These are phyloP conservation scores for Bocquillonia castaneifolia DNA, from an alignment of 441 rosid species.

Conservation along the genomic window DNA sequence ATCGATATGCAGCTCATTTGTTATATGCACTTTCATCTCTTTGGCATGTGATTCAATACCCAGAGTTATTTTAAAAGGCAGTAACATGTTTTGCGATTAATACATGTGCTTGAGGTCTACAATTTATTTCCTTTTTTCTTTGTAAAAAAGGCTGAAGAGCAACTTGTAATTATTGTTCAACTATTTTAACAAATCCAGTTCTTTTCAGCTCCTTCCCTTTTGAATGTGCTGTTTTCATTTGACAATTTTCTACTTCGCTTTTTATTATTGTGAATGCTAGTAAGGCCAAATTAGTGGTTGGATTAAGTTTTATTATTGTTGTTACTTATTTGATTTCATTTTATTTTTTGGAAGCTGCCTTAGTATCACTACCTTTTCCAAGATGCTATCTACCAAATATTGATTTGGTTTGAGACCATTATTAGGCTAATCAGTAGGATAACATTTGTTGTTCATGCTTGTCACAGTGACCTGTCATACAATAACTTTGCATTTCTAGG, in stretches of 20 bases:
- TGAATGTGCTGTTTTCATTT: background rate
- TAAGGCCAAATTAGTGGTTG: background rate
- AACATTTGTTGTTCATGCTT: constrained; percentile 18
- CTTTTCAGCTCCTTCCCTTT: background rate
- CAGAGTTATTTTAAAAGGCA: no score
- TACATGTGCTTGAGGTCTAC: no score
- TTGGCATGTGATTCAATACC: no score
- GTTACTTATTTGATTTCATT: no score
- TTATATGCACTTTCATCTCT: no score
- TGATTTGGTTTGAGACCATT: background rate
- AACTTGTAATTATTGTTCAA: background rate
- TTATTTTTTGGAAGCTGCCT: background rate
- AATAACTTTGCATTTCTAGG: constrained; percentile 66
- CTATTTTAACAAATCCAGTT: background rate
- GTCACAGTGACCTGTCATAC: constrained; percentile 82
- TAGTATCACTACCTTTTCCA: no score
- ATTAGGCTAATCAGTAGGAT: background rate
- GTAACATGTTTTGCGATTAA: no score
- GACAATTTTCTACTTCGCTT: background rate
- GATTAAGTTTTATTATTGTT: no score
- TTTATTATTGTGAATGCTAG: background rate
- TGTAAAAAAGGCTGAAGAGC: no score
- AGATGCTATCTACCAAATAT: background rate
- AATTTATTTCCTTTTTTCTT: background rate
- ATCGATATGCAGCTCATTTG: no score